Conservation (phyloP, 345 rosid species). For the Brassica napus region DNA sequence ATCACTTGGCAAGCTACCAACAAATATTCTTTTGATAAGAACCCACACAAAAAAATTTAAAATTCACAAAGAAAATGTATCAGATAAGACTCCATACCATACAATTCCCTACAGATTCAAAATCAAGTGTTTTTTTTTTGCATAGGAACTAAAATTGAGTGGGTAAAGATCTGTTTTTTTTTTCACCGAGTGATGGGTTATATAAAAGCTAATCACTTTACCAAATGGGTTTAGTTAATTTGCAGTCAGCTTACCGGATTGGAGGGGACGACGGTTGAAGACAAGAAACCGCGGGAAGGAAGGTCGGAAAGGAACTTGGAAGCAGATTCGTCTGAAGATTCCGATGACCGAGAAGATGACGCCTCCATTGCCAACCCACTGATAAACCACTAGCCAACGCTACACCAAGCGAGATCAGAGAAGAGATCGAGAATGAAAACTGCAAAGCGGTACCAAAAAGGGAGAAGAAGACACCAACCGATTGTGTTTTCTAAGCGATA, state of each 20-base stretch:
- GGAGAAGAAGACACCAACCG: not conserved
- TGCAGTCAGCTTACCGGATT: conserved; percentile 53
- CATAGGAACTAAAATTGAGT: no score
- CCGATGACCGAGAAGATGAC: conserved; percentile 47
- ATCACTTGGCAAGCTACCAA: no score
- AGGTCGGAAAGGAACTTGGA: conserved; percentile 71
- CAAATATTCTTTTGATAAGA: no score
- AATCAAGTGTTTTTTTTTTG: not conserved
- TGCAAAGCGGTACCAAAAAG: not conserved
- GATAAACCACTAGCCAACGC: conserved; percentile 42
- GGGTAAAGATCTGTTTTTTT: no score
- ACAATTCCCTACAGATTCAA: not conserved
- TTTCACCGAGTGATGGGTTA: no score
- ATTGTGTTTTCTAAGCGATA: not conserved
- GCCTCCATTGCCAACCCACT: conserved; percentile 56
- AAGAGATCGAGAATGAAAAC: not conserved
- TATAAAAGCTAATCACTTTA: no score
- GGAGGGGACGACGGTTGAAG: conserved; percentile 69
- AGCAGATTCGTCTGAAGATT: conserved; percentile 43
- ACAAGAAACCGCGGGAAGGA: conserved; percentile 80
- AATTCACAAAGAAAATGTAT: not conserved
- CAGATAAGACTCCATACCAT: not conserved
- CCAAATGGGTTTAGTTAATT: no score
- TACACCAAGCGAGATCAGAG: not conserved
- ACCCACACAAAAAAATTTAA: no score